phyloP scores from a whole-genome alignment of 345 rosid genomes.

The Litchi chinensis region DNA sequence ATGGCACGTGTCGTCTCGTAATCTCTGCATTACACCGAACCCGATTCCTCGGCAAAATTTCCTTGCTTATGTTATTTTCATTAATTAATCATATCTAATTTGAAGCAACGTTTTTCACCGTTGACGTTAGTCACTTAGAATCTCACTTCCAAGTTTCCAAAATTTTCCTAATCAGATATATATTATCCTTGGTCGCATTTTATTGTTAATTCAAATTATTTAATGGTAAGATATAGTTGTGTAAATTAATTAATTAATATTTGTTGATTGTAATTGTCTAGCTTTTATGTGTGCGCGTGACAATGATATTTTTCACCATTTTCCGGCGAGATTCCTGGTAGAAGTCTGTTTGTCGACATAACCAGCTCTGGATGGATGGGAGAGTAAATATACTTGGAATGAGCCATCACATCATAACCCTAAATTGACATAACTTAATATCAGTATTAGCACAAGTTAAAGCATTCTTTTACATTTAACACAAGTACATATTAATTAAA shows the following conservation, averaged over 20 bases:
- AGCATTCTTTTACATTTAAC: too few relatives aligned
- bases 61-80: background rate
- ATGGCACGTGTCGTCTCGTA: conserved; percentile 56
- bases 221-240: background rate
- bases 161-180: background rate
- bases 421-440: background rate
- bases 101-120: background rate
- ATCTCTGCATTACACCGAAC: conserved; percentile 34
- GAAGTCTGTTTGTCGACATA: conserved; percentile 22
- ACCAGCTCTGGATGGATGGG: background rate
- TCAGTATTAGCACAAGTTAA: background rate
- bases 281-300: conserved; percentile 15
- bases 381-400: background rate
- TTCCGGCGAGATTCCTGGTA: conserved; percentile 23
- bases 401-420: background rate
- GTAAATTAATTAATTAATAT: background rate
- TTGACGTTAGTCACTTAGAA: background rate
- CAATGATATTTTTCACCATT: background rate
- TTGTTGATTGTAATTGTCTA: background rate
- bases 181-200: background rate
- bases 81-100: background rate
- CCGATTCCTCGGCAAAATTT: conserved; percentile 17
- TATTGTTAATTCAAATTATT: background rate
- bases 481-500: background rate
- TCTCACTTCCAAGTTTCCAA: conserved; percentile 11